Base-by-base conservation (phyloP, 164 flowering plant species). In the Vitis cinerea region DNA sequence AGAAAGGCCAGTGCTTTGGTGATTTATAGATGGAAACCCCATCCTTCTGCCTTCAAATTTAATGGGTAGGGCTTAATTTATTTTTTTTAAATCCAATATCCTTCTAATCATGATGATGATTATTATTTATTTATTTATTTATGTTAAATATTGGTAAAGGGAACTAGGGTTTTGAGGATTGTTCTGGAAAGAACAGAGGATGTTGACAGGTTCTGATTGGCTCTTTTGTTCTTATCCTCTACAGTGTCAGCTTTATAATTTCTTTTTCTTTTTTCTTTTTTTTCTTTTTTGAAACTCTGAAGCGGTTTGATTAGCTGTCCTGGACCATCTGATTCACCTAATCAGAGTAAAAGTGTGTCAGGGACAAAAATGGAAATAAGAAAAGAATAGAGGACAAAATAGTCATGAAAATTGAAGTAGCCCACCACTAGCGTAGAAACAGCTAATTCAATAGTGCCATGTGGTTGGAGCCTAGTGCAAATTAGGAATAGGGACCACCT, bases 161-260 rank as follows among this genome's bases (percentile, higher is more conserved):
- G 55, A 8, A 60, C 51, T 50, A 53, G 65, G 31, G 23, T 54
- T 50, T 50, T 5, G 55, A n/a, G 54, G 68, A 75, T 57, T 50
- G 71, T 67, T 75, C 69, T 75, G 74, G 78, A 71, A 71, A 75
- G 59, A 7, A 64, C 71, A 47, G 67, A 54, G 44, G 71, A 74
- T 56, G 74, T 53, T 61, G 78, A 75, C 65, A 75, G 59, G 15
- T 56, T 29, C 44, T 61, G 63, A 19, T 66, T 62, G 66, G 71
- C 14, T 49, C 16, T 63, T 23, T 70, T 67, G 74, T 65, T 66
- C 78, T 75, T 75, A 75, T 75, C 78, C 66, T 23, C 68, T 4
- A 47, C 73, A 65, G 64, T 69, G 54, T 65, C 54, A 14, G 44
- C 47, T n/a, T 61, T 61, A 9, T 10, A 2, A 5, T 19, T 16